These are phyloP conservation scores for Rhodotorula mucilaginosa DNA, from an alignment of 1,284 basidiomycete species.

Conservation along the genomic window DNA sequence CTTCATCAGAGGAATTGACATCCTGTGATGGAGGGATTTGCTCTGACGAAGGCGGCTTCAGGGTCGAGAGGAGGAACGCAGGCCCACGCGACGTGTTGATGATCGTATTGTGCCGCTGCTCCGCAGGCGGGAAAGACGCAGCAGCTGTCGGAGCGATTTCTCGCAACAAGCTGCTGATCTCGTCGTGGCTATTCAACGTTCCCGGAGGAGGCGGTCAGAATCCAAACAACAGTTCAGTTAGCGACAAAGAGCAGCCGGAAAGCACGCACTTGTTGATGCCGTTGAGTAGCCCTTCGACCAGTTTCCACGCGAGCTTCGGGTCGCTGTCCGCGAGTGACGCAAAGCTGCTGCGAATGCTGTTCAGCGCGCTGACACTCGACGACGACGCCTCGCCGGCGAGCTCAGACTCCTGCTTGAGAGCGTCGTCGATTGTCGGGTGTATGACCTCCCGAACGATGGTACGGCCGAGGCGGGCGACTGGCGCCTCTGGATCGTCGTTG, in stretches of 20 bases:
- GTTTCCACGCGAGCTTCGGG: conserved; percentile 75
- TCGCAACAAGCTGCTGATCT: too few species aligned
- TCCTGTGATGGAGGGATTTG: too few species aligned
- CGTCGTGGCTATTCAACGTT: too few species aligned
- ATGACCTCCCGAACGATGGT: conserved; percentile 76
- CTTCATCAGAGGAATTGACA: not conserved
- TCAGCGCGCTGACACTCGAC: conserved; percentile 68
- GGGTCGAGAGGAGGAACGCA: conserved; percentile 31
- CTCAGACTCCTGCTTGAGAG: not conserved
- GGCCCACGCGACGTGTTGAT: conserved; percentile 29
- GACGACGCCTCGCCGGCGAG: not conserved
- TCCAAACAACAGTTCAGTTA: too few species aligned
- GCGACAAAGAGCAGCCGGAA: not conserved
- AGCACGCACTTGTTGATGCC: conserved; percentile 82
- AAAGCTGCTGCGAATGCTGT: conserved; percentile 85
- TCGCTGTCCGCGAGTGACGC: conserved; percentile 75
- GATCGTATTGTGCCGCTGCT: conserved; percentile 11
- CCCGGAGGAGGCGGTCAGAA: too few species aligned
- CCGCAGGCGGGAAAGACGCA: too few species aligned
- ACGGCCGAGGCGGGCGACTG: conserved; percentile 62
- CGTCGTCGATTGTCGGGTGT: conserved; percentile 65
- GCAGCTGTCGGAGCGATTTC: too few species aligned
- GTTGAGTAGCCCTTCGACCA: conserved; percentile 82
- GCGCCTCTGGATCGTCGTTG: conserved; percentile 21
- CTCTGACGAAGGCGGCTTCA: not conserved